Percentiles rank a stretch among this genome's conserved stretches.
These are phyloP conservation scores for Solanum pimpinellifolium DNA, from an alignment of 257 asterid species.

Conservation along the genomic window DNA sequence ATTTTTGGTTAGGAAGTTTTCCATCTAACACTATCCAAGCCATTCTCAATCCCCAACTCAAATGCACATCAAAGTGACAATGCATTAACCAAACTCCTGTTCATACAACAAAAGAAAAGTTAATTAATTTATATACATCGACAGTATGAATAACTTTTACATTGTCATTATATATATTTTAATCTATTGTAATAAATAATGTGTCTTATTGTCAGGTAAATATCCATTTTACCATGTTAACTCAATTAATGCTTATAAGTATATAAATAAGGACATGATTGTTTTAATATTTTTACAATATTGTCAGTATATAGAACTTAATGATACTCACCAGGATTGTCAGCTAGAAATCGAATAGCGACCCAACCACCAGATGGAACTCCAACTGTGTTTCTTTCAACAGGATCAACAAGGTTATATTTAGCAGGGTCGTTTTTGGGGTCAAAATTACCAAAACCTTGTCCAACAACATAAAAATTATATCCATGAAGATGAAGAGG, in stretches of 20 bases:
- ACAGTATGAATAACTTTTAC: neutral
- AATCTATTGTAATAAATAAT: neutral
- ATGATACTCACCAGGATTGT: slow-evolving; percentile 53
- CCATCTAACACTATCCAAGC: slow-evolving; percentile 77
- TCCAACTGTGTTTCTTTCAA: slow-evolving; percentile 45
- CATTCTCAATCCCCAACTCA: slow-evolving; percentile 79
- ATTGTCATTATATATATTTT: neutral
- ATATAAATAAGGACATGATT: neutral
- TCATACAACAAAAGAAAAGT: neutral
- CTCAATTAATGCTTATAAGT: neutral
- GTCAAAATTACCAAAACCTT: slow-evolving; percentile 55
- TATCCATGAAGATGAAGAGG: slow-evolving; percentile 66
- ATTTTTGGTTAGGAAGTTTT: slow-evolving; percentile 46
- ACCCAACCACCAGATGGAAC: slow-evolving; percentile 71
- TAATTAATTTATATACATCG: neutral
- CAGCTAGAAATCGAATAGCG: slow-evolving; percentile 56
- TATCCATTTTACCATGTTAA: neutral
- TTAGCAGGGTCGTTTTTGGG: slow-evolving; percentile 32
- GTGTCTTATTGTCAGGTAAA: neutral
- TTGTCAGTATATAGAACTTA: neutral
- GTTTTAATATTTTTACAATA: neutral
- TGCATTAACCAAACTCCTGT: slow-evolving; percentile 63
- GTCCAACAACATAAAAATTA: slow-evolving; percentile 49
- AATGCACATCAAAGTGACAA: slow-evolving; percentile 58
- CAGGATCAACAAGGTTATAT: slow-evolving; percentile 61